phyloP scores from a whole-genome alignment of 1,284 basidiomycete species.

The Fomitiporia mediterranea region DNA sequence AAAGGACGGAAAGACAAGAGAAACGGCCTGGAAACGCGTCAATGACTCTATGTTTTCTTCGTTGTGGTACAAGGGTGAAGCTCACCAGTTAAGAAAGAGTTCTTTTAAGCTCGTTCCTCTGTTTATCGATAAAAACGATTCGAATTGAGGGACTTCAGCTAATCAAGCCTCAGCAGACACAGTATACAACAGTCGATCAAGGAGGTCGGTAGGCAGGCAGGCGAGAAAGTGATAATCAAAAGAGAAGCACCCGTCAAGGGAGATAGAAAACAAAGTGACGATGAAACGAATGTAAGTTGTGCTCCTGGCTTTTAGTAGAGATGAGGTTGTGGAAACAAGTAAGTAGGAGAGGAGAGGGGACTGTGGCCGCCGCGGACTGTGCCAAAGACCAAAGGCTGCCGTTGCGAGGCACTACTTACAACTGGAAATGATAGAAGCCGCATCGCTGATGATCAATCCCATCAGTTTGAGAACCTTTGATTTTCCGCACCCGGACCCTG shows the following conservation, averaged over 20 bases:
- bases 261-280: background rate
- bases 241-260: constrained; percentile 13
- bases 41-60: no score
- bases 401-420: constrained; percentile 9
- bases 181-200: no score
- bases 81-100: background rate
- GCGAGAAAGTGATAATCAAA: background rate
- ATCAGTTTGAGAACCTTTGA: no score
- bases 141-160: no score
- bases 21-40: background rate
- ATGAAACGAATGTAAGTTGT: constrained; percentile 2
- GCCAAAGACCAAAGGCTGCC: background rate
- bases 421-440: background rate
- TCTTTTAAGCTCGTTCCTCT: no score
- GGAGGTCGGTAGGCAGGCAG: background rate
- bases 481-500: no score
- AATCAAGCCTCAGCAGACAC: no score
- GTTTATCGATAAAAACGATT: background rate
- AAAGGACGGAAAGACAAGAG: background rate
- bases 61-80: no score
- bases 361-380: background rate
- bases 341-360: no score
- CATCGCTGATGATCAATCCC: background rate
- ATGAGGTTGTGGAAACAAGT: background rate
- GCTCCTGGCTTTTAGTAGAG: constrained; percentile 8